These are phyloP conservation scores for Albifimbria verrucaria DNA, from an alignment of 2,329 filamentous ascomycete genomes.

Conservation along the genomic window DNA sequence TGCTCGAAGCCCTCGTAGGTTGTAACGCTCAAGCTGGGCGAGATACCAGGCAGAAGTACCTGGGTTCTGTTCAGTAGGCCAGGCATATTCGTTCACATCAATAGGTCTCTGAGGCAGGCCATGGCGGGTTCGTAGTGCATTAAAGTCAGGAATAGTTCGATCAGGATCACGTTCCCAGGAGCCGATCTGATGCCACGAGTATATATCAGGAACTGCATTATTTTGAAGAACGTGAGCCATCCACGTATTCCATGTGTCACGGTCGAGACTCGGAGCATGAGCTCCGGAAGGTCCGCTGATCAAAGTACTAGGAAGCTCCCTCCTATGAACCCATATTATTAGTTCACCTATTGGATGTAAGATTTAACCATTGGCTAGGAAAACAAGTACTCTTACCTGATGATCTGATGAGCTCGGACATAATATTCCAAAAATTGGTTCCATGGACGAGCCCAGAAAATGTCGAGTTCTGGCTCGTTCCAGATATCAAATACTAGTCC, in stretches of 20 bases:
- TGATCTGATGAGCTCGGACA: constrained; percentile 10
- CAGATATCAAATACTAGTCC: constrained; percentile 46
- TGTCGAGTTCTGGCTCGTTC: constrained; percentile 47
- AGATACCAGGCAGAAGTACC: constrained; percentile 42
- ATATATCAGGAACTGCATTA: constrained; percentile 10
- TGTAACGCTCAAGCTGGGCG: constrained; percentile 40
- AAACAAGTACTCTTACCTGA: constrained; percentile 11
- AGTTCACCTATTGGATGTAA: background rate
- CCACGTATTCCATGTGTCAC: constrained; percentile 3
- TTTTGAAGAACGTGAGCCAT: constrained; percentile 6
- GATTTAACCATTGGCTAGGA: background rate
- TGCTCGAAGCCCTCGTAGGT: constrained; percentile 37
- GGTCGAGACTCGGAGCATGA: constrained; percentile 1
- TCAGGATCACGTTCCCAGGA: constrained; percentile 5
- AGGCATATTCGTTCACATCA: constrained; percentile 48
- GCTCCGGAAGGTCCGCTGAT: background rate
- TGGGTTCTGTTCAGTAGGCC: constrained; percentile 36
- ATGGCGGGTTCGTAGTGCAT: constrained; percentile 20
- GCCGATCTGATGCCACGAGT: constrained; percentile 13
- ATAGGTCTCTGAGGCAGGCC: constrained; percentile 29
- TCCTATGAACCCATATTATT: background rate
- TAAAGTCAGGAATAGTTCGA: constrained; percentile 12
- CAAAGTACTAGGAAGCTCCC: background rate
- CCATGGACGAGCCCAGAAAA: constrained; percentile 14
- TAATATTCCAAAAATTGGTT: constrained; percentile 16